These are phyloP conservation scores for Raffaelea arxii DNA, from an alignment of 2,329 filamentous ascomycete genomes.

Conservation along the genomic window DNA sequence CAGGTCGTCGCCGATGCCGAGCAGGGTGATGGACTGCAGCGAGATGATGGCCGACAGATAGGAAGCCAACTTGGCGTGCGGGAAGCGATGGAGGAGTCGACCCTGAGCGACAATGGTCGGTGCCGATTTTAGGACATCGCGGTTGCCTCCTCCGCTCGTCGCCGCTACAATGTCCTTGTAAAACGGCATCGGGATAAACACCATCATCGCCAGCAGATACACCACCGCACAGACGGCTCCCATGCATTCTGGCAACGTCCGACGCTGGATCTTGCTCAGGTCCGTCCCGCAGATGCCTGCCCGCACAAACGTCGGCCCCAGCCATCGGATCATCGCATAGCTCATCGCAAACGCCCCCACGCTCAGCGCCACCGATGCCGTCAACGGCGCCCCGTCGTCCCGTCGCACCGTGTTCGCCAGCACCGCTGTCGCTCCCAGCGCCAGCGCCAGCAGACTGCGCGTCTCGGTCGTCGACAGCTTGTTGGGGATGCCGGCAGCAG, in stretches of 20 bases:
- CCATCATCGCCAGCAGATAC: conserved; percentile 78
- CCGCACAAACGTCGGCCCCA: conserved; percentile 79
- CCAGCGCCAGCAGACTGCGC: conserved; percentile 50
- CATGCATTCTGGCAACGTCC: conserved; percentile 91
- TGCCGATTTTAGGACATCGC: conserved; percentile 66
- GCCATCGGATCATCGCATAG: conserved; percentile 86
- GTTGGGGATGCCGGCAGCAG: conserved; percentile 9
- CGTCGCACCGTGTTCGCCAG: conserved; percentile 73
- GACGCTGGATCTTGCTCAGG: conserved; percentile 59
- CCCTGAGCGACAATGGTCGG: conserved; percentile 68
- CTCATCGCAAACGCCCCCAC: conserved; percentile 71
- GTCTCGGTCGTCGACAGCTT: conserved; percentile 43
- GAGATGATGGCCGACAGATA: conserved; percentile 92
- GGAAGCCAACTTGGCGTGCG: conserved; percentile 90
- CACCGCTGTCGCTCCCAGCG: conserved; percentile 60
- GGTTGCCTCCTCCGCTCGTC: conserved; percentile 86
- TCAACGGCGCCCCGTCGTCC: conserved; percentile 81
- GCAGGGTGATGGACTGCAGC: conserved; percentile 78
- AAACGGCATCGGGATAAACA: conserved; percentile 94
- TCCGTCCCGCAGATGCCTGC: conserved; percentile 86
- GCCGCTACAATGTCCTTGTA: conserved; percentile 97
- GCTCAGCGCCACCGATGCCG: conserved; percentile 81
- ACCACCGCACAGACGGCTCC: conserved; percentile 87
- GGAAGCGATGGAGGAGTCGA: conserved; percentile 81
- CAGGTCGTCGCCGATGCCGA: conserved; percentile 89